Percentiles rank a stretch among this genome's conserved stretches.
These are phyloP conservation scores for Solanum appendiculatum DNA, from an alignment of 257 asterid species.

Conservation along the genomic window DNA sequence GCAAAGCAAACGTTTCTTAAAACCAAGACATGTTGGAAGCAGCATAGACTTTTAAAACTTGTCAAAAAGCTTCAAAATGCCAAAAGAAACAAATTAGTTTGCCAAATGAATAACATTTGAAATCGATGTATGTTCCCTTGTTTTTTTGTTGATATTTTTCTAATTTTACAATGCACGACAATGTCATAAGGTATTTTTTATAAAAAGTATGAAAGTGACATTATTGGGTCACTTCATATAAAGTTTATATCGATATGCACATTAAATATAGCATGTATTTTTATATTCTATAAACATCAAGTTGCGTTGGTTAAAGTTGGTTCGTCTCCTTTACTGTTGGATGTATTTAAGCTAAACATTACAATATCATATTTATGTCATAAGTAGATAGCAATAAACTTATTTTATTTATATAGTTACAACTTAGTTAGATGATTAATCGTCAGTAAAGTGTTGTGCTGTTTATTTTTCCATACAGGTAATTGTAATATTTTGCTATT, in stretches of 20 bases:
- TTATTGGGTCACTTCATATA: neutral
- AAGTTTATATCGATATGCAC: neutral
- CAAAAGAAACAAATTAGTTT: neutral
- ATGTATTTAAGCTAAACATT: too few species aligned
- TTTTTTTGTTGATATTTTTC: neutral
- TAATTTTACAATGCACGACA: neutral
- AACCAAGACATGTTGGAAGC: neutral
- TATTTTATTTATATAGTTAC: too few species aligned
- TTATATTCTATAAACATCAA: neutral
- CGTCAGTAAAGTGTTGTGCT: too few species aligned
- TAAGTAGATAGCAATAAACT: too few species aligned
- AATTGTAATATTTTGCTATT: too few species aligned
- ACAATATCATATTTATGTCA: too few species aligned
- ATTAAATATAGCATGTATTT: neutral
- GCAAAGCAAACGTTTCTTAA: neutral
- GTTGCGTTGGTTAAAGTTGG: neutral
- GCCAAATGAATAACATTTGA: neutral
- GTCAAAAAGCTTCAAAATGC: neutral
- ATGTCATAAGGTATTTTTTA: neutral
- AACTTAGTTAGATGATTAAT: too few species aligned
- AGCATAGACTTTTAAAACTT: neutral
- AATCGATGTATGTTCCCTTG: neutral
- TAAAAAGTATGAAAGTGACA: neutral
- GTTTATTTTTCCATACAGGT: too few species aligned
- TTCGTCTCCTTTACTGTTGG: neutral